A percentile compares a stretch with the other conserved stretches of the same genome.
Conservation (phyloP, 257 asterid genomes). For the Catharanthus roseus region DNA sequence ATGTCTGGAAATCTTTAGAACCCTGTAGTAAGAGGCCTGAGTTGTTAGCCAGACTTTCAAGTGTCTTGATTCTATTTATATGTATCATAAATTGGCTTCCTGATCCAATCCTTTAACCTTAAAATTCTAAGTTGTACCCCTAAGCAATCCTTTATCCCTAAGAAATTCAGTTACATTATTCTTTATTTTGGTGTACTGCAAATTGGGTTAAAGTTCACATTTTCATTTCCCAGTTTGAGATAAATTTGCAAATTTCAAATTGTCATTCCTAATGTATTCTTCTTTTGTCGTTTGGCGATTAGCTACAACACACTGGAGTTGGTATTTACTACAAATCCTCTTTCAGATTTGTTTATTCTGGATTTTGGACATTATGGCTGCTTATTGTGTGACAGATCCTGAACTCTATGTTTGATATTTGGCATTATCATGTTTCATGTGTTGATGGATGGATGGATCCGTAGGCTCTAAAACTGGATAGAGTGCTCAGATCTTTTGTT, state of each 20-base stretch:
- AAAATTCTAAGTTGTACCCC: neutral
- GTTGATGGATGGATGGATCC: neutral
- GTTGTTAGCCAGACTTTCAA: no score
- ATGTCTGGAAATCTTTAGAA: no score
- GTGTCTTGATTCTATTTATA: neutral
- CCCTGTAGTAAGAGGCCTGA: no score
- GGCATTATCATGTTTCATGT: neutral
- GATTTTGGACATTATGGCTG: neutral
- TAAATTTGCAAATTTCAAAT: no score
- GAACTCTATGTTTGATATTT: neutral
- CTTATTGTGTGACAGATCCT: neutral
- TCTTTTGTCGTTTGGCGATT: neutral
- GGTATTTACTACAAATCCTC: neutral
- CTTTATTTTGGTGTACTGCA: no score
- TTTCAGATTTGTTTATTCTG: neutral
- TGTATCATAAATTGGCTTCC: neutral
- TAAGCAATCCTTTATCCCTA: neutral
- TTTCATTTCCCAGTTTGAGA: neutral
- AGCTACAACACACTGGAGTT: neutral
- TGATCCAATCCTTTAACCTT: neutral
- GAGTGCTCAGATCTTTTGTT: slow-evolving; percentile 2
- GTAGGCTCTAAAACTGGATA: slow-evolving; percentile 11
- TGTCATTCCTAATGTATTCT: neutral
- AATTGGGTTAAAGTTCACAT: neutral
- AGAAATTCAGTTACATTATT: no score